Percentiles rank a stretch among this genome's conserved stretches.
Conservation (phyloP, 306 rosid genomes). For the Prunus padus region DNA sequence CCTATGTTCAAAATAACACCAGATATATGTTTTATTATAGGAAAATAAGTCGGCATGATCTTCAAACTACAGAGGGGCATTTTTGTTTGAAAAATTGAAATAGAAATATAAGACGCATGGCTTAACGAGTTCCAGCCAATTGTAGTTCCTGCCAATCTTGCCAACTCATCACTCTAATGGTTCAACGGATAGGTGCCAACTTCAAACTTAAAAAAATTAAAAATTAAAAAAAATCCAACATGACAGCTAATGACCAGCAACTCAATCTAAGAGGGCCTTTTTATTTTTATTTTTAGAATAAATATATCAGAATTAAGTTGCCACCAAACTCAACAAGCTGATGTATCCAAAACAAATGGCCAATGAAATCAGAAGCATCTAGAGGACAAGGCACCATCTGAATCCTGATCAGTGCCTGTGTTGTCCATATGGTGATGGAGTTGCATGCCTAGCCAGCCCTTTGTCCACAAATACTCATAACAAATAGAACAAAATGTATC, state of each 20-base stretch:
- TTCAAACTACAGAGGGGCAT: conserved; percentile 9
- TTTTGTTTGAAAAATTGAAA: conserved; percentile 3
- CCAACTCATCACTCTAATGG: conserved; percentile 4
- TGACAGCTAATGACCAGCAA: not conserved
- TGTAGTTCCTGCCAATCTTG: conserved; percentile 8
- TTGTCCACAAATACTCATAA: not conserved
- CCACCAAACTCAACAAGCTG: not conserved
- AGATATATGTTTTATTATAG: conserved; percentile 6
- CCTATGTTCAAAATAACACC: conserved; percentile 41
- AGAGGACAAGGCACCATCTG: not conserved
- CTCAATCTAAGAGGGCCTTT: not conserved
- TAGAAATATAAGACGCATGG: conserved; percentile 8
- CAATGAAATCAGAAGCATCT: not conserved
- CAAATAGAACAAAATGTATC: not conserved
- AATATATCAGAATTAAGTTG: not conserved
- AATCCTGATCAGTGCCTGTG: not conserved
- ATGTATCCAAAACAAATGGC: not conserved
- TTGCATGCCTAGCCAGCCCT: not conserved
- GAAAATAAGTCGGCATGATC: not conserved
- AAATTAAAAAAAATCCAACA: not conserved
- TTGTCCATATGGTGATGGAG: not conserved
- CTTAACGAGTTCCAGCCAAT: conserved; percentile 4
- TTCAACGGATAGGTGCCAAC: not conserved
- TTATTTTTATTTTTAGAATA: not conserved
- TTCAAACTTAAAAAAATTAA: not conserved